Base-by-base conservation (phyloP, 768 basidiomycete genomes). In the Podaxis sp. region DNA sequence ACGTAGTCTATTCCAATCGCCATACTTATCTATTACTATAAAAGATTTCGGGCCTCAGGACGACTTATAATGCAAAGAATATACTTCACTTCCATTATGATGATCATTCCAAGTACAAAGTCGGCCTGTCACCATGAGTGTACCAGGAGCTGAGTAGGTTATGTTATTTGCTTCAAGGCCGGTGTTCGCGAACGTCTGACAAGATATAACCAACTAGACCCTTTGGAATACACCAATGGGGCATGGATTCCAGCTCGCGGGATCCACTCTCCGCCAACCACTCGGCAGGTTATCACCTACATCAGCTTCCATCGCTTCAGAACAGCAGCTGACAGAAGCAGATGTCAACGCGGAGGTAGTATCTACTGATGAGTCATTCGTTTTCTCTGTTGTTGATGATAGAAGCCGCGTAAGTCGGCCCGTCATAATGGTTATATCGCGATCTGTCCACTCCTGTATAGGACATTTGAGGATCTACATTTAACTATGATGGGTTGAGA, bases 161-260 rank as follows among this genome's bases (percentile, higher is more conserved):
- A 8, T 33, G 10, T 33, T 33, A 8, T 33, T 33, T 26, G 33
- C 17, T 33, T 37, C 50, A 48, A 48, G 38, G 20, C 33, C 38
- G 56, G 53, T 38, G 54, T 24, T 12, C 54, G 26, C 54, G 62
- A 56, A 48, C 57, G 50, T 63, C 41, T 51, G 44, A 46, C 44
- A 15, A 0, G 4, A 17, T n/a, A 6, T 13, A 20, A 17, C 17
- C 51, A 30, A 44, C 28, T 33, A 36, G 10, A 8, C 40, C 28
- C 40, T 37, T 56, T 60, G 54, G 53, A 70, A 72, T 8, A 89
- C 78, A 8, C 91, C 91, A 50, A 93, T 87, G 4, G 91, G 90
- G 68, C 84, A 87, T 2, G 86, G 80, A 65, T 75, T 79, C 91
- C 91, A 91, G 40, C 73, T 72, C 15, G 74, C 73, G 22, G 71